These are phyloP conservation scores for Discostella pseudostelligera DNA, from an alignment of 108 stramenopile species.

Conservation along the genomic window DNA sequence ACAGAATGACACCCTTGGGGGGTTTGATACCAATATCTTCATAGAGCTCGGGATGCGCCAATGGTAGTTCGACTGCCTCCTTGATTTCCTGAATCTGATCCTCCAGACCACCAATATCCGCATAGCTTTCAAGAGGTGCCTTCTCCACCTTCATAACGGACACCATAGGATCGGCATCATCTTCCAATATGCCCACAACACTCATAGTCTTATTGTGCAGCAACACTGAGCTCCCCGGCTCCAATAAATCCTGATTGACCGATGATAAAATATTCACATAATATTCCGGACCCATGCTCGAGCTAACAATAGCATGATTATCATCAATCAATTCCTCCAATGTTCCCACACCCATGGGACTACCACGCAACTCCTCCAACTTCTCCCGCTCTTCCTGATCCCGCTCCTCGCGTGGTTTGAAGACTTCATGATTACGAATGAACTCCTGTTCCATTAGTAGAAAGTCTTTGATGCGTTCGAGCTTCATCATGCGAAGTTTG, in stretches of 20 bases:
- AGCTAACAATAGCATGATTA: conserved; percentile 98
- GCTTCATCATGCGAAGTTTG: conserved; percentile 94
- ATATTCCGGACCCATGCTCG: conserved; percentile 96
- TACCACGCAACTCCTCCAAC: conserved; percentile 98
- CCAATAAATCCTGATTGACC: conserved; percentile 98
- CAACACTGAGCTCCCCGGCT: conserved; percentile 96
- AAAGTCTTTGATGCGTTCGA: conserved; percentile 99
- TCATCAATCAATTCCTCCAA: conserved; percentile 99
- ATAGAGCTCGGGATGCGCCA: conserved; percentile 99
- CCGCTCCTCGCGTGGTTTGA: conserved; percentile 95
- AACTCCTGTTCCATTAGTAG: conserved; percentile 98
- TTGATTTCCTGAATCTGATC: conserved; percentile 99
- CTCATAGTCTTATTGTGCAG: conserved; percentile 98
- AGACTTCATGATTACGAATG: conserved; percentile 98
- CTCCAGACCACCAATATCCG: conserved; percentile 98
- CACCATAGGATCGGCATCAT: conserved; percentile 99
- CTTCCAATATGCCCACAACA: conserved; percentile 96
- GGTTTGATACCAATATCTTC: conserved; percentile 98
- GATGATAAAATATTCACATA: conserved; percentile 97
- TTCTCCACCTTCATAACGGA: conserved; percentile 99
- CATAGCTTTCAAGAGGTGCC: conserved; percentile 97
- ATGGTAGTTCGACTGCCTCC: conserved; percentile 98
- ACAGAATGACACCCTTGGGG: conserved; percentile 97
- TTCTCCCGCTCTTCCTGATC: conserved; percentile 97
- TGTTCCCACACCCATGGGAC: conserved; percentile 93